phyloP scores from a whole-genome alignment of 2,329 filamentous ascomycete genomes.

The Neocatenulostroma microsporum region DNA sequence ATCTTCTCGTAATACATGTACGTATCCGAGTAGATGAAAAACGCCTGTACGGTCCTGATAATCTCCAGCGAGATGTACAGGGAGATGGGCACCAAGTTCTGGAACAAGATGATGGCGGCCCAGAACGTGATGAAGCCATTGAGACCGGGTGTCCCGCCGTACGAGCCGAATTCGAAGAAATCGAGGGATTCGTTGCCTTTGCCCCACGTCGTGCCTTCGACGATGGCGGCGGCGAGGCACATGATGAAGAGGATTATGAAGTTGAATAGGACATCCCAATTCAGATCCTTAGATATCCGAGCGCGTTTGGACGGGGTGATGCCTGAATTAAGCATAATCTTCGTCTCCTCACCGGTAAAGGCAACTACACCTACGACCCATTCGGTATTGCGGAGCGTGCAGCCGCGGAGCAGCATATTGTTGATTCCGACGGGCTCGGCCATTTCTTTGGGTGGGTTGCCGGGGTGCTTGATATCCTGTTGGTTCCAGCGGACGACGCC shows the following conservation, averaged over 20 bases:
- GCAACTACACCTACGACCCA: slow-evolving; percentile 90
- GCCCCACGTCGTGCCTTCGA: slow-evolving; percentile 76
- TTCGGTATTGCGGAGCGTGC: slow-evolving; percentile 88
- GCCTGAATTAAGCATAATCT: slow-evolving; percentile 98
- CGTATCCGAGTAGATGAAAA: slow-evolving; percentile 95
- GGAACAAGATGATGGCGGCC: slow-evolving; percentile 88
- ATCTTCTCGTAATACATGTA: slow-evolving; percentile 96
- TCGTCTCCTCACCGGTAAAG: slow-evolving; percentile 93
- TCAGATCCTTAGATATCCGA: slow-evolving; percentile 83
- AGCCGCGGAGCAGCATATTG: slow-evolving; percentile 87
- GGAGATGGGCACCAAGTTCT: slow-evolving; percentile 97
- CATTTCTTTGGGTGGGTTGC: slow-evolving; percentile 64
- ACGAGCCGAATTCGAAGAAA: slow-evolving; percentile 77
- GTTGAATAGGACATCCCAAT: slow-evolving; percentile 97
- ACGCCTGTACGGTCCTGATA: slow-evolving; percentile 81
- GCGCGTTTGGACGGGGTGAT: slow-evolving; percentile 91
- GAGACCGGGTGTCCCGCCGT: slow-evolving; percentile 58
- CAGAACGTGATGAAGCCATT: slow-evolving; percentile 96
- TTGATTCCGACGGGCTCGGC: slow-evolving; percentile 90
- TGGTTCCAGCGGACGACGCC: slow-evolving; percentile 85
- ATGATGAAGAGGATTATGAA: slow-evolving; percentile 83
- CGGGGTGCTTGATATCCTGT: slow-evolving; percentile 53
- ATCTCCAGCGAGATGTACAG: slow-evolving; percentile 97
- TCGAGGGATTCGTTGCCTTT: slow-evolving; percentile 64
- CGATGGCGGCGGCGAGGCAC: slow-evolving; percentile 77